Evolutionary conservation across 2,329 filamentous ascomycete species (phyloP).

Genomic region (Pezicula neosporulosa): DNA sequence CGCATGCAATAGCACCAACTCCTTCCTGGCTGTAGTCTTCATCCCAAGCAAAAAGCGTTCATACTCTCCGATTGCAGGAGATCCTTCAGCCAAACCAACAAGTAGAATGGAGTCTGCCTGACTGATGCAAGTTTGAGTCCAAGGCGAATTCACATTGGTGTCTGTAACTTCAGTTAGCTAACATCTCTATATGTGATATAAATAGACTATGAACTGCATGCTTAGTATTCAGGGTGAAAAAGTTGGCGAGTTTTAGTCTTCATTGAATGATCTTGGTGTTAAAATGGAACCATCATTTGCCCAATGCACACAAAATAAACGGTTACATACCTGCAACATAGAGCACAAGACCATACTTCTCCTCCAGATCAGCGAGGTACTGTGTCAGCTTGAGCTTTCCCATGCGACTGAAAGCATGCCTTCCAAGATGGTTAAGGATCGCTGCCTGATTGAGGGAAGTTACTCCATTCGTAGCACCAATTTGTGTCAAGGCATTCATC

Average conservation of each 20-base stretch:
- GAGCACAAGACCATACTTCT: constrained; percentile 92
- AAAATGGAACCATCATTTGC: constrained; percentile 30
- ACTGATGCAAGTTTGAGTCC: constrained; percentile 96
- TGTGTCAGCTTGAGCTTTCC: constrained; percentile 94
- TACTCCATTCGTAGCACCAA: constrained; percentile 84
- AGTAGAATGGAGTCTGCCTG: constrained; percentile 96
- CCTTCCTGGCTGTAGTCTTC: constrained; percentile 94
- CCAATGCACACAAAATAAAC: constrained; percentile 31
- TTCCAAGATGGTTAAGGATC: constrained; percentile 90
- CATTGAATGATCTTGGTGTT: constrained; percentile 19
- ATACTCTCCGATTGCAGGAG: constrained; percentile 89
- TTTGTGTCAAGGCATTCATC: constrained; percentile 82
- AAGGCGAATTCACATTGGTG: constrained; percentile 93
- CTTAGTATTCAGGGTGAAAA: constrained; percentile 56
- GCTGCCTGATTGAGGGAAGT: constrained; percentile 90
- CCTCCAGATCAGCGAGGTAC: constrained; percentile 93
- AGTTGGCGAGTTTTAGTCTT: constrained; percentile 34
- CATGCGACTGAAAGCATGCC: constrained; percentile 96
- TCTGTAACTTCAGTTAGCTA: constrained; percentile 46
- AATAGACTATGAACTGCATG: background rate
- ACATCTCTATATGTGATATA: too few species aligned
- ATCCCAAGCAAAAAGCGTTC: constrained; percentile 94
- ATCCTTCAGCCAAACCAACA: constrained; percentile 86
- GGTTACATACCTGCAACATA: constrained; percentile 73
- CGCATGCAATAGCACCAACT: constrained; percentile 82